Conservation (phyloP, 768 basidiomycete species). For the Nidula microcarpa region DNA sequence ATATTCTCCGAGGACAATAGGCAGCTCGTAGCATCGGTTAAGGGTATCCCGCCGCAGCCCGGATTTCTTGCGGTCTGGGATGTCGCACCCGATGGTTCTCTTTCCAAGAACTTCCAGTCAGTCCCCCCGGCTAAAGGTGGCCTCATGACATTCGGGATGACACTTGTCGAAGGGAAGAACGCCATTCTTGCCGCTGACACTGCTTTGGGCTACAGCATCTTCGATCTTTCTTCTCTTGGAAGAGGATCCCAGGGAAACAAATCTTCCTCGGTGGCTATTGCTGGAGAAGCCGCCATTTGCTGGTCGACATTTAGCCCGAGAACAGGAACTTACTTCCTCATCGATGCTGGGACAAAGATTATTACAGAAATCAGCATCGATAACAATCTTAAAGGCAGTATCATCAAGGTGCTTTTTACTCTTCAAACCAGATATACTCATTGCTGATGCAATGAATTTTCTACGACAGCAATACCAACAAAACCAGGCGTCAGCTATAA, state of each 20-base stretch:
- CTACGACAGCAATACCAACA: constrained; percentile 33
- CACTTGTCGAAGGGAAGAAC: constrained; percentile 24
- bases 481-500: constrained; percentile 27
- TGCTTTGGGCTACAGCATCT: constrained; percentile 33
- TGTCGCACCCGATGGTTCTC: constrained; percentile 36
- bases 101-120: constrained; percentile 31
- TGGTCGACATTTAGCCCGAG: constrained; percentile 38
- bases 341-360: constrained; percentile 33
- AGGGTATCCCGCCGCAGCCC: constrained; percentile 42
- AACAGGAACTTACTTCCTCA: constrained; percentile 43
- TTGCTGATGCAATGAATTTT: background rate
- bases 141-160: constrained; percentile 48
- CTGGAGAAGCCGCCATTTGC: constrained; percentile 38
- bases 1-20: constrained; percentile 42
- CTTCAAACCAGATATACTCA: background rate
- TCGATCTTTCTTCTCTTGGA: constrained; percentile 22
- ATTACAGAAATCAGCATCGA: constrained; percentile 46
- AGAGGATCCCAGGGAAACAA: constrained; percentile 16
- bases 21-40: constrained; percentile 44
- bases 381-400: constrained; percentile 37
- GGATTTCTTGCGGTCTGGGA: constrained; percentile 53
- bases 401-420: constrained; percentile 34
- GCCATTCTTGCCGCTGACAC: constrained; percentile 38
- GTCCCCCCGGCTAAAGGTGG: constrained; percentile 29
- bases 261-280: constrained; percentile 27